These are phyloP conservation scores for Xylaria arbuscula DNA, from an alignment of 2,329 filamentous ascomycete genomes.

Conservation along the genomic window DNA sequence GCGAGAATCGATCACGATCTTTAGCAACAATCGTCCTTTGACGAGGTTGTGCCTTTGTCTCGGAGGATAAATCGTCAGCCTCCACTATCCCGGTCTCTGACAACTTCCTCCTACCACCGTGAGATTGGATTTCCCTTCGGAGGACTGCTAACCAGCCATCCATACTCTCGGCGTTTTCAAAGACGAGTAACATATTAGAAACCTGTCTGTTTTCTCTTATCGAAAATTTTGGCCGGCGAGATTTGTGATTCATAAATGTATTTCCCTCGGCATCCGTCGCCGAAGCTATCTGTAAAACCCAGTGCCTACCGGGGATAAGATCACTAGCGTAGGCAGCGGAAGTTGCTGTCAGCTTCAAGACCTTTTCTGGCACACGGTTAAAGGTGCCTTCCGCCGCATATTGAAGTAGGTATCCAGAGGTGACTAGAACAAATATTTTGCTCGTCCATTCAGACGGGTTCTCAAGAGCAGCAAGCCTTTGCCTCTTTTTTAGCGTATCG, in stretches of 20 bases:
- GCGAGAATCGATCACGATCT: slow-evolving; percentile 61
- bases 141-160: slow-evolving; percentile 77
- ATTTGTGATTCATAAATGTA: slow-evolving; percentile 63
- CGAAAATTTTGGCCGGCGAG: slow-evolving; percentile 73
- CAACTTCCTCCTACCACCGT: slow-evolving; percentile 73
- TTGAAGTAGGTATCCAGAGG: slow-evolving; percentile 78
- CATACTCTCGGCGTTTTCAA: slow-evolving; percentile 79
- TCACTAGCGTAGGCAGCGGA: slow-evolving; percentile 86
- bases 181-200: slow-evolving; percentile 76
- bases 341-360: slow-evolving; percentile 76
- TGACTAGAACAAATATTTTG: slow-evolving; percentile 78
- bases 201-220: slow-evolving; percentile 70
- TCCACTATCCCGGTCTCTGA: slow-evolving; percentile 69
- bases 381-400: slow-evolving; percentile 77
- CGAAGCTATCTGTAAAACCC: slow-evolving; percentile 81
- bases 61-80: slow-evolving; percentile 51
- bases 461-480: slow-evolving; percentile 55
- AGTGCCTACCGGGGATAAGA: slow-evolving; percentile 81
- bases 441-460: slow-evolving; percentile 72
- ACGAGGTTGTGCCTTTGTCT: slow-evolving; percentile 55
- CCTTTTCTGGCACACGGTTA: slow-evolving; percentile 78
- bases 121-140: slow-evolving; percentile 74
- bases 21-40: slow-evolving; percentile 61
- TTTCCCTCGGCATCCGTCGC: slow-evolving; percentile 69
- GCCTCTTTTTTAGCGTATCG: slow-evolving; percentile 60